These are phyloP conservation scores for Haematococcus sp. DNA, from an alignment of 139 green algal species.

Conservation along the genomic window DNA sequence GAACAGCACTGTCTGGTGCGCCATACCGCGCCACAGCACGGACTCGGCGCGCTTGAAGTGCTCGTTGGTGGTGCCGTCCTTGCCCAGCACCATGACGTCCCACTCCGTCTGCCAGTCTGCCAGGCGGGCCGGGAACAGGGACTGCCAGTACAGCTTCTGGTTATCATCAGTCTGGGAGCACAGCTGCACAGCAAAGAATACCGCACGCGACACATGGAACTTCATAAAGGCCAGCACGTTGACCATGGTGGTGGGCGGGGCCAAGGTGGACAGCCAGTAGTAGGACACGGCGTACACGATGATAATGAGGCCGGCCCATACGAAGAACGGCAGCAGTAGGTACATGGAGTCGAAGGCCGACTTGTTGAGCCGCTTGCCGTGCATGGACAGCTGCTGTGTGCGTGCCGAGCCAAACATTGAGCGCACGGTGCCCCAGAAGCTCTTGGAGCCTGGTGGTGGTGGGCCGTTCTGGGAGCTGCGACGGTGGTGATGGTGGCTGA, in stretches of 20 bases:
- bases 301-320: constrained; percentile 7
- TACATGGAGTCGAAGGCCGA: background rate
- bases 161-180: background rate
- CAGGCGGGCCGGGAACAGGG: background rate
- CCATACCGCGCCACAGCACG: background rate
- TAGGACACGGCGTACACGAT: constrained; percentile 1
- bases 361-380: constrained; percentile 6
- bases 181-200: background rate
- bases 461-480: background rate
- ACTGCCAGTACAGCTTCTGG: background rate
- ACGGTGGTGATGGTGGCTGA: too few species aligned
- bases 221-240: background rate
- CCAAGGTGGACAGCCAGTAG: background rate
- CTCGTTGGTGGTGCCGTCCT: background rate
- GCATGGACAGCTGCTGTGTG: background rate
- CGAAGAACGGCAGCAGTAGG: constrained; percentile 2
- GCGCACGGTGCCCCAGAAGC: background rate
- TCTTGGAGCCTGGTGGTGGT: background rate
- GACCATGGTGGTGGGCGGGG: background rate
- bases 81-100: background rate
- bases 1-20: background rate
- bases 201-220: background rate
- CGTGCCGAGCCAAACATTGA: background rate
- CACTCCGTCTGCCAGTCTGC: background rate
- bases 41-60: background rate